Evolutionary conservation across 768 basidiomycete species (phyloP), one percentile per base, ranked within the genome.

Genomic region (Chalciporus sphaerocephalus): DNA sequence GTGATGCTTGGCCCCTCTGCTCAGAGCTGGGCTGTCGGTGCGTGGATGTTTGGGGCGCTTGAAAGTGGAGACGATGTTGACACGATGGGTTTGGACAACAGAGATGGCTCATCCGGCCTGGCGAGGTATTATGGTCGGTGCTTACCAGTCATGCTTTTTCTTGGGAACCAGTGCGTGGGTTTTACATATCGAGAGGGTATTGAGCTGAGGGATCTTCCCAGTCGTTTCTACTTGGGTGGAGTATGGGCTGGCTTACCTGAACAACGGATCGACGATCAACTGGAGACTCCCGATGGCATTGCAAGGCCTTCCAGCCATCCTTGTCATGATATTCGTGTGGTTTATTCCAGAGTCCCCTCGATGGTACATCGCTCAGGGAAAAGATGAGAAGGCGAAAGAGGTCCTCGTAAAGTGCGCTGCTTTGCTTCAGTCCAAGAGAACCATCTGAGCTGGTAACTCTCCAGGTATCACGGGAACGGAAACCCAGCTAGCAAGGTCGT

Each of bases 341-440:
- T 61, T 66, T 45, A 46, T 69, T 21, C 69, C 69, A 23, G 71
- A 74, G 47, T 65, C 61, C 23, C 71, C 73, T 7, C 57, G 70
- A 43, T 72, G 60, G 60, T 56, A 64, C n/a, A 56, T 62, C 33
- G 46, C 59, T 13, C 53, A 54, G 28, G 65, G 65, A 8, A 34
- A 55, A 22, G 51, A 42, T 1, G 60, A 62, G 27, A 34, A 58
- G 33, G 62, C 64, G 4, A 23, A 37, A 11, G 25, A 42, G 9
- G 55, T 64, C 33, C 48, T 66, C 6, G 55, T 58, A 34, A 51
- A 57, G 30, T 48, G 16, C 5, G 10, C 15, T 28, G 11, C 28
- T 28, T 28, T 13, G 5, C 2, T 7, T 13, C 15, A 13, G 28
- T 2, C 5, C 7, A 13, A 28, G 11, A 2, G 5, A 5, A 13